phyloP scores from a whole-genome alignment of 2,329 filamentous ascomycete species.

The Claviceps humidiphila region DNA sequence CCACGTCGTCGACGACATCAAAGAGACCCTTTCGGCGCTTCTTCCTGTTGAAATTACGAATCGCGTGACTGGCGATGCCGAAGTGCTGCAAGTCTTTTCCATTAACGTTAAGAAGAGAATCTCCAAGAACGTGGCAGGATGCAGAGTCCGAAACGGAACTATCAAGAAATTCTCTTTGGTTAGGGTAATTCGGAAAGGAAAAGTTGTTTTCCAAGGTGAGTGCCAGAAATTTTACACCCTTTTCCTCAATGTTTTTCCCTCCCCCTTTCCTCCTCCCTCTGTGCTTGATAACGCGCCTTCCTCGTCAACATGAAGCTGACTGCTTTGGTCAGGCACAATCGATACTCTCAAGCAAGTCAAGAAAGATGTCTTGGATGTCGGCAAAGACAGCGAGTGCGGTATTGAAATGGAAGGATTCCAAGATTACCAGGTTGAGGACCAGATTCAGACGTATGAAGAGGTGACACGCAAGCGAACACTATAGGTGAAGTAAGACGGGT shows the following conservation, averaged over 20 bases:
- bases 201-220: constrained; percentile 73
- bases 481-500: constrained; percentile 17
- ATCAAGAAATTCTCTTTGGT: constrained; percentile 52
- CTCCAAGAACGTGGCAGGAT: constrained; percentile 70
- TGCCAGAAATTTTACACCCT: constrained; percentile 8
- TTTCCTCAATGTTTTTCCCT: constrained; percentile 1
- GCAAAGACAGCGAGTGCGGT: constrained; percentile 87
- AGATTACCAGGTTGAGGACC: constrained; percentile 67
- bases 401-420: constrained; percentile 73
- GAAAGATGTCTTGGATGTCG: constrained; percentile 80
- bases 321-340: constrained; percentile 47
- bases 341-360: constrained; percentile 81
- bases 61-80: constrained; percentile 75
- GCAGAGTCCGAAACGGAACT: constrained; percentile 69
- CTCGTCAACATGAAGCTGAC: constrained; percentile 1
- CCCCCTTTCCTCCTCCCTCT: neutral
- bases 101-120: constrained; percentile 65
- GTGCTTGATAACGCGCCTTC: neutral
- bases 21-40: constrained; percentile 51
- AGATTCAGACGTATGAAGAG: constrained; percentile 79
- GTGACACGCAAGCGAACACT: constrained; percentile 53
- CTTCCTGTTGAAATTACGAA: constrained; percentile 53
- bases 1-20: constrained; percentile 61
- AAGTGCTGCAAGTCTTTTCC: constrained; percentile 69
- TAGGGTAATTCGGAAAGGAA: constrained; percentile 56